Conservation (phyloP, 169 alveolate genomes). For the Eimeria tenella region DNA sequence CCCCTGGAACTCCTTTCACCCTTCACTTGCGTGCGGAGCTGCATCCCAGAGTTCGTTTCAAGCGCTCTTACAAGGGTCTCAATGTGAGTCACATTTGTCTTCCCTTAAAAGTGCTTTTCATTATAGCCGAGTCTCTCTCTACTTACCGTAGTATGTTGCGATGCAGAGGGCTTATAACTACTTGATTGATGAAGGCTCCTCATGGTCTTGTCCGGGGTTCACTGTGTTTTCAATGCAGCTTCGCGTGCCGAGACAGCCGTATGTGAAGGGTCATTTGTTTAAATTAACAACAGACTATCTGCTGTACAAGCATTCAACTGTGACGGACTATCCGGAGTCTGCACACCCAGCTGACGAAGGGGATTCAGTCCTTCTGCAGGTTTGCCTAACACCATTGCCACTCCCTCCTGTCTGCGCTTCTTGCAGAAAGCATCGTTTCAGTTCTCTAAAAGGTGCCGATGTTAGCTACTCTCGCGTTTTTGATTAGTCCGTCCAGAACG, state of each 20-base stretch:
- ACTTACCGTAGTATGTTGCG: no score
- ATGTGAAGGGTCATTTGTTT: not conserved
- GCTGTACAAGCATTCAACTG: not conserved
- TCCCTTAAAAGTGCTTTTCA: no score
- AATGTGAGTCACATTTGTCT: not conserved
- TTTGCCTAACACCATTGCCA: not conserved
- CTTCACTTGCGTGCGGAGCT: not conserved
- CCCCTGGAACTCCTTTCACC: not conserved
- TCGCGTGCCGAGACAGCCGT: conserved; percentile 17
- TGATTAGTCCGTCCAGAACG: no score
- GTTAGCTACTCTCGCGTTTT: no score
- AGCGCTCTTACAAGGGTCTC: conserved; percentile 16
- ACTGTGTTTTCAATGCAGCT: conserved; percentile 7
- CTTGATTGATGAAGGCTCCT: no score
- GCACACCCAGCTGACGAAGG: conserved; percentile 2
- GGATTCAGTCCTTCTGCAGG: conserved; percentile 11
- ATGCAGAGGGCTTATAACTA: no score
- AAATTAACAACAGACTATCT: not conserved
- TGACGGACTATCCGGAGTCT: conserved; percentile 9
- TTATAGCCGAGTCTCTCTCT: no score
- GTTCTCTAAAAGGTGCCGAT: no score
- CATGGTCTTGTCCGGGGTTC: not conserved
- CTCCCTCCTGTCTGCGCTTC: not conserved
- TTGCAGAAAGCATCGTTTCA: not conserved
- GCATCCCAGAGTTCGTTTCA: conserved; percentile 2